Evolutionary conservation across 179 eudicot genomes (phyloP).

Genomic region (Beta corolliflora): DNA sequence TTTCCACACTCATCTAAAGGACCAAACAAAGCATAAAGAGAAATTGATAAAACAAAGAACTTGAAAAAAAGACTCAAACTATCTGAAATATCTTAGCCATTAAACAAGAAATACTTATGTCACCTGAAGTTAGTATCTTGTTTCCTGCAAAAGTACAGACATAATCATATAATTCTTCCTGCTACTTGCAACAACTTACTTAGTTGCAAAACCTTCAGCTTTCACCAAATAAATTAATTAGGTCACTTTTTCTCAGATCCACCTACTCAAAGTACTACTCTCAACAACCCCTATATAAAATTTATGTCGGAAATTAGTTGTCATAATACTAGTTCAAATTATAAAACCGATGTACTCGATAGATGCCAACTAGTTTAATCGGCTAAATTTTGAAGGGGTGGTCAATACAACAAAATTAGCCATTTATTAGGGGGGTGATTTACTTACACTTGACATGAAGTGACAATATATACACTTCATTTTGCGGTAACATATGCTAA

Average conservation of each 20-base stretch:
- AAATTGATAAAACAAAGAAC: neutral
- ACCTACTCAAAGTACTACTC: neutral
- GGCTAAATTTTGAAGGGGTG: too few relatives aligned
- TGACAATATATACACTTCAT: neutral
- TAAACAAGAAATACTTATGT: neutral
- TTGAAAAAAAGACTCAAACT: neutral
- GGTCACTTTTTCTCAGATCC: neutral
- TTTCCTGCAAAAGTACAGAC: slow-evolving; percentile 18
- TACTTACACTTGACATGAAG: neutral
- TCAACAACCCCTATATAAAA: neutral
- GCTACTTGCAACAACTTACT: neutral
- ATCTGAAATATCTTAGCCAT: neutral
- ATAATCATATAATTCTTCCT: slow-evolving; percentile 1
- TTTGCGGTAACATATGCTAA: too few relatives aligned
- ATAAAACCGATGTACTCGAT: neutral
- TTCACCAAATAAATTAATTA: neutral
- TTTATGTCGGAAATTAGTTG: too few relatives aligned
- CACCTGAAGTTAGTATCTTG: slow-evolving; percentile 9
- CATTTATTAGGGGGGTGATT: neutral
- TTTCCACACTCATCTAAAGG: slow-evolving; percentile 7
- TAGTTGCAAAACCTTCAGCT: too few relatives aligned
- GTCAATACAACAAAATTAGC: too few relatives aligned
- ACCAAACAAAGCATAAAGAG: neutral
- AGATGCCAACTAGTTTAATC: too few relatives aligned
- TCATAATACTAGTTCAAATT: too few relatives aligned